These are phyloP conservation scores for Colletotrichum sp. DNA, from an alignment of 2,329 filamentous ascomycete genomes.

Conservation along the genomic window DNA sequence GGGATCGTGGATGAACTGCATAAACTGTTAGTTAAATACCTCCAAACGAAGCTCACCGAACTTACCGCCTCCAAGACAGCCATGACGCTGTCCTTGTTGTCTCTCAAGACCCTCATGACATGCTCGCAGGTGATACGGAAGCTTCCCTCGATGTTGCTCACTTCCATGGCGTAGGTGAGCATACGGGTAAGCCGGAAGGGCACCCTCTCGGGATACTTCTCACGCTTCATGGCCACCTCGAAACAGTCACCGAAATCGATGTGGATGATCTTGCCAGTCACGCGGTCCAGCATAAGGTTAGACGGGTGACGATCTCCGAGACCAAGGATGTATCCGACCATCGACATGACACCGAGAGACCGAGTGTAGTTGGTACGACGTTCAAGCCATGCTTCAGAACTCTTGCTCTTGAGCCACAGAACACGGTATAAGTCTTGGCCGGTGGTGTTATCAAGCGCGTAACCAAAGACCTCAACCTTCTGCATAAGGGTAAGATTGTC, in stretches of 20 bases:
- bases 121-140: conserved; percentile 98
- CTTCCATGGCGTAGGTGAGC: conserved; percentile 99
- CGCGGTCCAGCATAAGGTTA: conserved; percentile 95
- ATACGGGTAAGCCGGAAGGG: conserved; percentile 98
- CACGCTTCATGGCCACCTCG: conserved; percentile 98
- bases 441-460: conserved; percentile 98
- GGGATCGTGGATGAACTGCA: conserved; percentile 97
- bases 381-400: conserved; percentile 96
- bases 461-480: conserved; percentile 99
- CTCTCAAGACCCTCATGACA: conserved; percentile 94
- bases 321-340: conserved; percentile 99
- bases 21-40: conserved; percentile 24
- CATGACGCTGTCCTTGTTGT: conserved; percentile 99
- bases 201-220: conserved; percentile 97
- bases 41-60: conserved; percentile 29
- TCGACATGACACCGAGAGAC: conserved; percentile 98
- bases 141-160: conserved; percentile 98
- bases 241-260: conserved; percentile 99
- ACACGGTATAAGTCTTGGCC: conserved; percentile 98
- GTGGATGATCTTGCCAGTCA: conserved; percentile 96
- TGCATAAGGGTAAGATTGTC: conserved; percentile 99
- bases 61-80: conserved; percentile 95
- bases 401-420: conserved; percentile 98
- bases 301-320: conserved; percentile 96
- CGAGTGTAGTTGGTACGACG: conserved; percentile 98